A percentile compares a stretch with the other conserved stretches of the same genome.
These are phyloP conservation scores for Ceratobasidium sp. DNA, from an alignment of 1,284 basidiomycete genomes.

Conservation along the genomic window DNA sequence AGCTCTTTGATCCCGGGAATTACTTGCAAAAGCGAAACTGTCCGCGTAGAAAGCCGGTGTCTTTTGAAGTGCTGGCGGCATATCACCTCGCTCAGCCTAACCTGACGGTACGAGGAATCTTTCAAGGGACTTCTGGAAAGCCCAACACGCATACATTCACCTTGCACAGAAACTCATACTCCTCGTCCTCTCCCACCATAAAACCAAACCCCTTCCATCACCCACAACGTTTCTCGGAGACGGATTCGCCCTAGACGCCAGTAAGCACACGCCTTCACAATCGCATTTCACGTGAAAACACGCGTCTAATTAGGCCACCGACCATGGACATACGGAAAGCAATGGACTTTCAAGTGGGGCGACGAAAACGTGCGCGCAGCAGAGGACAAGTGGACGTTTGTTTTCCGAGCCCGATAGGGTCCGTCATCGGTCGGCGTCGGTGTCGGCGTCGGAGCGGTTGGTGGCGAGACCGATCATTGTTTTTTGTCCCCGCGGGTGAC, in stretches of 20 bases:
- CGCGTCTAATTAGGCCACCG: slow-evolving; percentile 1
- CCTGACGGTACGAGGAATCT: slow-evolving; percentile 17
- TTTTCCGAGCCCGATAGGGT: slow-evolving; percentile 39
- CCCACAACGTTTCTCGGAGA: slow-evolving; percentile 32
- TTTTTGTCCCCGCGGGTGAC: not conserved
- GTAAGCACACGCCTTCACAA: slow-evolving; percentile 12
- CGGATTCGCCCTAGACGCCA: slow-evolving; percentile 31
- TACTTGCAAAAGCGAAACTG: slow-evolving; percentile 5
- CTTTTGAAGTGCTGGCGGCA: slow-evolving; percentile 28
- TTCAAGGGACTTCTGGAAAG: not conserved
- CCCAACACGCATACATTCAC: slow-evolving; percentile 41
- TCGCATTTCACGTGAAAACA: not conserved
- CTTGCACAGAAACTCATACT: slow-evolving; percentile 41
- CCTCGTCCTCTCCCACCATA: slow-evolving; percentile 32
- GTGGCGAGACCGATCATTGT: not conserved
- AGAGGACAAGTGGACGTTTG: slow-evolving; percentile 39
- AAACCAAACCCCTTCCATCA: slow-evolving; percentile 21
- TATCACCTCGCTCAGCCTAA: slow-evolving; percentile 36
- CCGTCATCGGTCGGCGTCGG: too few species aligned
- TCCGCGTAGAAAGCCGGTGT: slow-evolving; percentile 19
- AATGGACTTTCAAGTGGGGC: slow-evolving; percentile 40
- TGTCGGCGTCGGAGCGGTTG: not conserved
- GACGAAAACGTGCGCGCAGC: slow-evolving; percentile 33
- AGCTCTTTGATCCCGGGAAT: not conserved
- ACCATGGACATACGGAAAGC: slow-evolving; percentile 38